Base-by-base conservation (phyloP, 2,329 filamentous ascomycete genomes). In the Clarireedia paspali region DNA sequence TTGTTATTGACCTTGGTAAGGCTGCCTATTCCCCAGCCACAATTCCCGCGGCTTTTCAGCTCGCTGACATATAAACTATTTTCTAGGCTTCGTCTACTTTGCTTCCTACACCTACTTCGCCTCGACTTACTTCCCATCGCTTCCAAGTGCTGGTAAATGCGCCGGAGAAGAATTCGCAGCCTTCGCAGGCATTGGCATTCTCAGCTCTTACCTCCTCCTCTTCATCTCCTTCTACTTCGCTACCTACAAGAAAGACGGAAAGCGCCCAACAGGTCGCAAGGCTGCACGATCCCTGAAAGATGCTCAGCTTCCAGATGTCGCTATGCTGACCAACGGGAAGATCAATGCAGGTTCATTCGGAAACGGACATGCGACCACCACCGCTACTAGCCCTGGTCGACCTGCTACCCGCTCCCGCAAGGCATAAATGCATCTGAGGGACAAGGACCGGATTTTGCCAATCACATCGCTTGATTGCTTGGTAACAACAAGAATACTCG, bases 151-250 rank as follows among this genome's bases (percentile, higher is more conserved):
- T 61, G 92, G 92, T 72, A 78, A 85, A 66, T 99, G 92, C 72
- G 90, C 92, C 42, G 92, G 92, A 68, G 92, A 97, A 78, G 94
- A 97, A 74, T 97, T 96, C 68, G 92, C 92, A 49, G 92, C 92
- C 46, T 89, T 96, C 69, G 81, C 91, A 58, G 92, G 92, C 66
- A 95, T 96, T 66, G 89, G 80, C 63, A 95, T 96, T 68, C 79
- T 99, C 70, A 91, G 84, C 75, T 95, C 90, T 34, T 99, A 97
- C 83, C 84, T 99, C 58, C 81, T 97, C 62, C 88, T 99, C 64
- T 99, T 99, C 84, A 96, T 99, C 76, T 92, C 88, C 51, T 99
- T 99, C 85, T 99, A 97, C 82, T 81, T 95, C 66, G 91, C 91
- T 63, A 99, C 92, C 60, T 99, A 99, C 79, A 88, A 87, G 78